phyloP scores from a whole-genome alignment of 352 stramenopile genomes.

The Globisporangium lucens region DNA sequence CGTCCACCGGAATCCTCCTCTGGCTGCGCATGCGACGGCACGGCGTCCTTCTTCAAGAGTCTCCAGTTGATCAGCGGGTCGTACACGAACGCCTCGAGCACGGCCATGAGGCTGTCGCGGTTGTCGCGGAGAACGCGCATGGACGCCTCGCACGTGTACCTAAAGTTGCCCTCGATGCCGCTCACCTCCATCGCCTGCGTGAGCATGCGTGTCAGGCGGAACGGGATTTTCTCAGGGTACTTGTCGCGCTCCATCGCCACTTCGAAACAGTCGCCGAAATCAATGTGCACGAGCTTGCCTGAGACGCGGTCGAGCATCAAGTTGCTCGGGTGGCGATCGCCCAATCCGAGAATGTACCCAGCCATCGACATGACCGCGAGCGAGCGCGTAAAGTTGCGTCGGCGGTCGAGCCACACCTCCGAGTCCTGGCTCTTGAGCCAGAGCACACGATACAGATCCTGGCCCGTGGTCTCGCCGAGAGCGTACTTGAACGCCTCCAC shows the following conservation, averaged over 20 bases:
- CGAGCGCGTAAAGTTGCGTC: constrained; percentile 97
- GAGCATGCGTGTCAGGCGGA: constrained; percentile 99
- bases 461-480: constrained; percentile 92
- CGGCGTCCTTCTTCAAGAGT: constrained; percentile 87
- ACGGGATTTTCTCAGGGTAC: constrained; percentile 99
- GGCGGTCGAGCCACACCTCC: constrained; percentile 98
- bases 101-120: constrained; percentile 97
- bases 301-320: constrained; percentile 99
- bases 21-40: constrained; percentile 71
- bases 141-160: constrained; percentile 96
- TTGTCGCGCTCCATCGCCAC: constrained; percentile 99
- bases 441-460: constrained; percentile 98
- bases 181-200: constrained; percentile 98
- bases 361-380: constrained; percentile 99
- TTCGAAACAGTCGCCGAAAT: constrained; percentile 99
- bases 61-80: constrained; percentile 99
- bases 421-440: constrained; percentile 99
- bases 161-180: constrained; percentile 99
- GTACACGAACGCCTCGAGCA: constrained; percentile 99
- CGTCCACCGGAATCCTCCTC: constrained; percentile 31
- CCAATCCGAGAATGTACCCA: constrained; percentile 99
- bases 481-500: constrained; percentile 98
- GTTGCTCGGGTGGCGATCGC: constrained; percentile 99
- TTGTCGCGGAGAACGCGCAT: constrained; percentile 99
- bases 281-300: constrained; percentile 99